phyloP scores from a whole-genome alignment of 176 grass and related monocot species.

The Tuctoria greenei region DNA sequence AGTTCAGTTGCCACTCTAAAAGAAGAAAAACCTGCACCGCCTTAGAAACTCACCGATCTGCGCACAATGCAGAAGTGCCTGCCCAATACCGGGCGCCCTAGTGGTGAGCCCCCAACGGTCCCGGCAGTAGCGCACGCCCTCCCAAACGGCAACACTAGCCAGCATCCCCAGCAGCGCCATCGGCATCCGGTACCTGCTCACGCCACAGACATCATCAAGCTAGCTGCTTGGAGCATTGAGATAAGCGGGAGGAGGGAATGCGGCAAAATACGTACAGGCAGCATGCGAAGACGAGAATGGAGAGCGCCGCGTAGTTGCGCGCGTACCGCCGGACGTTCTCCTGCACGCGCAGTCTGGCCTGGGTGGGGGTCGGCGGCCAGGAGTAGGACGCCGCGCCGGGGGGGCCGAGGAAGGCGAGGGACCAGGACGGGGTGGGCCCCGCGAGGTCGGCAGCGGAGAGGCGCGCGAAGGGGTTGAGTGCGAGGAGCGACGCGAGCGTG shows the following conservation, averaged over 20 bases:
- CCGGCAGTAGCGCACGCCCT: conserved; percentile 59
- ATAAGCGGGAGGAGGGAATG: background rate
- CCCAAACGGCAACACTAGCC: conserved; percentile 66
- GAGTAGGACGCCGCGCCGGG: conserved; percentile 26
- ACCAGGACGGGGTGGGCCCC: conserved; percentile 72
- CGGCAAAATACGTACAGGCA: conserved; percentile 49
- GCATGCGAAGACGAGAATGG: conserved; percentile 76
- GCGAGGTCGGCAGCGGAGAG: conserved; percentile 50
- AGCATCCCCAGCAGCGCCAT: conserved; percentile 70
- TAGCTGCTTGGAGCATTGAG: conserved; percentile 8
- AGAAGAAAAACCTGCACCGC: background rate
- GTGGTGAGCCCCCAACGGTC: conserved; percentile 51
- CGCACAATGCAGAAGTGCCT: conserved; percentile 41
- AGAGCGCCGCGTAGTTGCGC: conserved; percentile 71
- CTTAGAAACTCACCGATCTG: conserved; percentile 55
- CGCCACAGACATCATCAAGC: background rate
- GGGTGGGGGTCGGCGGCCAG: conserved; percentile 50
- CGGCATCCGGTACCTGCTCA: conserved; percentile 78
- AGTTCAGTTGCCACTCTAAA: background rate
- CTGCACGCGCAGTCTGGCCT: conserved; percentile 84
- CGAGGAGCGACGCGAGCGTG: conserved; percentile 65
- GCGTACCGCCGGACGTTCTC: conserved; percentile 90
- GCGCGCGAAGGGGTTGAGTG: conserved; percentile 58
- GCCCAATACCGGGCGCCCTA: conserved; percentile 44
- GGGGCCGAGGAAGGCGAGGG: conserved; percentile 48